Evolutionary conservation across 2,329 filamentous ascomycete species (phyloP), one percentile per base, ranked within the genome.

Genomic region (Aspergillus texensis): DNA sequence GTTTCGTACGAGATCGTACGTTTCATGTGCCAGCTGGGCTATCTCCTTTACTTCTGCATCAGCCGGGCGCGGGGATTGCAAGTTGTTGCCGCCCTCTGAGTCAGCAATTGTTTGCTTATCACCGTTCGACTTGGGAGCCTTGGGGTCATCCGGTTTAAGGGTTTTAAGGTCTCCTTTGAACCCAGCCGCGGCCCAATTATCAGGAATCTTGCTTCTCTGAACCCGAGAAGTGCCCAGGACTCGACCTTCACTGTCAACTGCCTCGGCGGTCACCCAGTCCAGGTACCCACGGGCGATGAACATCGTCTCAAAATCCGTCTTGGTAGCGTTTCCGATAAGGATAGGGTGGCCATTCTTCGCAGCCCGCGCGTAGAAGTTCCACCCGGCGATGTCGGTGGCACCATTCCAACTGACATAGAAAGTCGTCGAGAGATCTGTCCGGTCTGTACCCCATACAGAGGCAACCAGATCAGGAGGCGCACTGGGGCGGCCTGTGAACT

Each of bases 391-490:
- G 28, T 80, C 77, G 0, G 78, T 80, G 10, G 78, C 78, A 1
- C 78, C 78, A 48, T 80, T 75, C 73, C 73, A 75, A 63, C 73
- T 75, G 41, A 79, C 72, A 65, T 78, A 71, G 57, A 75, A 62
- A 4, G 72, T 71, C 0, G 74, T 78, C 6, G 70, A 68, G 43
- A 73, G 60, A 12, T 73, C 70, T 0, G 69, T 64, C 19, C 64
- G 63, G 12, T 67, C 61, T 3, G 72, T 72, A 5, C 76, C 76
- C 26, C 68, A 71, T 1, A 72, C 73, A 2, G 71, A 71, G 6
- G 75, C 68, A 21, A 74, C 72, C 8, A 77, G 19, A 3, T 68
- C 71, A 0, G 77, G 77, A 3, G 75, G 71, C 8, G 70, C 62
- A 21, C 57, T 54, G 4, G 77, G 76, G 10, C 71, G 70, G 19